phyloP scores from a whole-genome alignment of 2,329 filamentous ascomycete genomes.

The Corniculantispora saksenae region DNA sequence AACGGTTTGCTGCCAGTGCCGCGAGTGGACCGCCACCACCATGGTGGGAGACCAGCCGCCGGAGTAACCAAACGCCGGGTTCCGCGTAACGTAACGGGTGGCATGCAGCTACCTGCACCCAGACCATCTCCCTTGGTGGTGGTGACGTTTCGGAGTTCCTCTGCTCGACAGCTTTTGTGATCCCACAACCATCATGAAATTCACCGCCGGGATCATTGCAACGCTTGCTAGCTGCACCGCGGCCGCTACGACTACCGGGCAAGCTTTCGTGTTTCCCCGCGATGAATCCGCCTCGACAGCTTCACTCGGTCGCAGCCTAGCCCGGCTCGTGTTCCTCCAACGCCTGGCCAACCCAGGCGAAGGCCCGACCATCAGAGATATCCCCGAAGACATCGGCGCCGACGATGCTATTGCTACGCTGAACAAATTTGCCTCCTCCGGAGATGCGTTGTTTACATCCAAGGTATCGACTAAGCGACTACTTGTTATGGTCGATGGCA shows the following conservation, averaged over 20 bases:
- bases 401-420: constrained; percentile 58
- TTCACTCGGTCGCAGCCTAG: constrained; percentile 53
- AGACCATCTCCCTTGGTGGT: constrained; percentile 10
- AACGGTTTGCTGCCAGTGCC: background rate
- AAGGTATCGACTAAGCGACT: constrained; percentile 49
- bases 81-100: constrained; percentile 15
- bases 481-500: constrained; percentile 60
- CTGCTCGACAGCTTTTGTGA: constrained; percentile 32
- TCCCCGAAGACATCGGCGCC: constrained; percentile 40
- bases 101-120: constrained; percentile 4
- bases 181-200: constrained; percentile 43
- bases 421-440: constrained; percentile 58
- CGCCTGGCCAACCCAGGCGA: constrained; percentile 51
- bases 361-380: constrained; percentile 50
- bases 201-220: constrained; percentile 41
- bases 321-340: constrained; percentile 60
- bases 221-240: constrained; percentile 41
- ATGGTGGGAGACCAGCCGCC: background rate
- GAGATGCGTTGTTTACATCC: constrained; percentile 50
- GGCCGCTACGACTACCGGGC: constrained; percentile 44
- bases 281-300: constrained; percentile 36
- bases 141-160: constrained; percentile 30
- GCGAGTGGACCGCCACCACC: background rate
- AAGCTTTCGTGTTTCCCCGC: constrained; percentile 54
- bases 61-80: constrained; percentile 20